Conservation (phyloP, 176 grass and related monocot genomes). For the Panicum miliaceum region DNA sequence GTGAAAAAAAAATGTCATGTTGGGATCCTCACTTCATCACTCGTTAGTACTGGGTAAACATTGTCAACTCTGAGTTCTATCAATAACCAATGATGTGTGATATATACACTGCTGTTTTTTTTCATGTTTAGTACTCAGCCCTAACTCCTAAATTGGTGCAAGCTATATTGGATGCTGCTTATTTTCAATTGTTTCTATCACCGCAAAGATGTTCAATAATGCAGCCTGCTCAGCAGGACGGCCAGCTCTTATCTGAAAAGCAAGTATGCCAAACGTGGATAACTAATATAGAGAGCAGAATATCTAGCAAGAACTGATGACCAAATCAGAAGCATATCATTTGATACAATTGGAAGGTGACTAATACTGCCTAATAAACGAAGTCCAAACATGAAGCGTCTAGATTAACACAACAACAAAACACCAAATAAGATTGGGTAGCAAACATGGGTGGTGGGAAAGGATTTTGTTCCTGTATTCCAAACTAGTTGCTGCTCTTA, state of each 20-base stretch:
- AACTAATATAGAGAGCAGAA: slow-evolving; percentile 18
- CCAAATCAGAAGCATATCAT: not conserved
- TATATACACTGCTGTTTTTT: slow-evolving; percentile 14
- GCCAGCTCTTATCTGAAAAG: not conserved
- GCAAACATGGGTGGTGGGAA: not conserved
- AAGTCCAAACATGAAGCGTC: not conserved
- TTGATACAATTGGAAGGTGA: not conserved
- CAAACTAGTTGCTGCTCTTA: not conserved
- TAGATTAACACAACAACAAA: slow-evolving; percentile 3
- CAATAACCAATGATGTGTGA: not conserved
- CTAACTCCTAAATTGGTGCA: not conserved
- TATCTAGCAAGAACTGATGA: not conserved
- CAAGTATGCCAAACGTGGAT: slow-evolving; percentile 9
- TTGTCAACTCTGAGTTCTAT: not conserved
- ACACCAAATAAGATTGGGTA: not conserved
- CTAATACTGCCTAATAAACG: not conserved
- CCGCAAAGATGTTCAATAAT: not conserved
- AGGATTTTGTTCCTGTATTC: not conserved
- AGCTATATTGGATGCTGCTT: slow-evolving; percentile 3
- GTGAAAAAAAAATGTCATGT: not conserved
- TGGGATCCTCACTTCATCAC: slow-evolving; percentile 8
- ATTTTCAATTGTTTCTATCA: not conserved
- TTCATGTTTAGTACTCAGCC: not conserved
- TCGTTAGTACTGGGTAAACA: slow-evolving; percentile 7
- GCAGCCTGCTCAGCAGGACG: not conserved